Evolutionary conservation across 2,329 filamentous ascomycete genomes (phyloP).

Genomic region (Clarireedia hainanense): DNA sequence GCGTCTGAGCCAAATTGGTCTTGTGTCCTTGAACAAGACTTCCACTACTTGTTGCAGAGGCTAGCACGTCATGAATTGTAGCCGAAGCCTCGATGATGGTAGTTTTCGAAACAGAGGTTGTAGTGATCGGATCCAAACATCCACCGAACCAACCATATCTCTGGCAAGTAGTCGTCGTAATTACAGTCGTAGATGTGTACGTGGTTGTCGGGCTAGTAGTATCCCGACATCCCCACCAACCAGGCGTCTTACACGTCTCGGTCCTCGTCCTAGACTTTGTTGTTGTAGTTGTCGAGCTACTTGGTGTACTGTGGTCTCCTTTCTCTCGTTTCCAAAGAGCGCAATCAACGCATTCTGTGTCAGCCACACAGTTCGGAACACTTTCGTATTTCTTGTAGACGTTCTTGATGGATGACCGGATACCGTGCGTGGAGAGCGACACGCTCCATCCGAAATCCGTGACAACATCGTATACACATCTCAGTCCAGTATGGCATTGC

Average conservation of each 20-base stretch:
- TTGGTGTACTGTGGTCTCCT: conserved; percentile 72
- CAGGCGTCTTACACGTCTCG: conserved; percentile 77
- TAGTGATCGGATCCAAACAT: background rate
- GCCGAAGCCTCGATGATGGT: conserved; percentile 6
- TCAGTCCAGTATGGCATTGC: conserved; percentile 73
- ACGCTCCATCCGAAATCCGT: conserved; percentile 85
- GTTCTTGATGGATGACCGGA: conserved; percentile 74
- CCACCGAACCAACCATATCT: conserved; percentile 9
- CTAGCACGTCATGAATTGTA: background rate
- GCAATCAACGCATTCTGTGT: conserved; percentile 77
- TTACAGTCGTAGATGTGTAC: conserved; percentile 20
- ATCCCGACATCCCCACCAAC: conserved; percentile 57
- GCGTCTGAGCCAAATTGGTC: background rate
- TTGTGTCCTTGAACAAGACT: background rate
- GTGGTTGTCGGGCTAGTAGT: conserved; percentile 24
- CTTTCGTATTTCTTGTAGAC: conserved; percentile 74
- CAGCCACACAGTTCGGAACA: conserved; percentile 65
- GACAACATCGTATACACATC: conserved; percentile 87
- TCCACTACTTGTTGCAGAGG: background rate
- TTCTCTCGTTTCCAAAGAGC: conserved; percentile 89
- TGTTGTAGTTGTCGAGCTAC: conserved; percentile 48
- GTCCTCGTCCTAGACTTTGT: conserved; percentile 58
- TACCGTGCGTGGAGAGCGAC: conserved; percentile 81
- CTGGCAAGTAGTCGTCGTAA: conserved; percentile 13
- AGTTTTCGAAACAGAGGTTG: conserved; percentile 2